Evolutionary conservation across 2,329 filamentous ascomycete species (phyloP).

Genomic region (Grosmannia clavigera): DNA sequence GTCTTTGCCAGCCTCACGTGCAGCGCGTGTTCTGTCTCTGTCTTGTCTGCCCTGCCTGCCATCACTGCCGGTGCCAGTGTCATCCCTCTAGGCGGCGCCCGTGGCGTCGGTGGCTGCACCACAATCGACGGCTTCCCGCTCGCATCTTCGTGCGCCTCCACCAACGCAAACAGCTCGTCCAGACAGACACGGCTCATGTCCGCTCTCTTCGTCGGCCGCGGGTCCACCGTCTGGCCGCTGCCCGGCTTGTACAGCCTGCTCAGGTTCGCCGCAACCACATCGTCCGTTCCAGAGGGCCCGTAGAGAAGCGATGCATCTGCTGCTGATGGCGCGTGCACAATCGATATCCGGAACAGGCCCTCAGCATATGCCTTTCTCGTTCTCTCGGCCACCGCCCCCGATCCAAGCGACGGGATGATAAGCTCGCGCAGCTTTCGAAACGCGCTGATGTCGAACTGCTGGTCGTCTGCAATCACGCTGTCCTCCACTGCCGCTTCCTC

Average conservation of each 20-base stretch:
- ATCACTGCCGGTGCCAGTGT: conserved; percentile 10
- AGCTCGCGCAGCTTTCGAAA: conserved; percentile 59
- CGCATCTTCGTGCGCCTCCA: conserved; percentile 29
- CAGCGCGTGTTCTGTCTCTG: conserved; percentile 21
- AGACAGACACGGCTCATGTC: conserved; percentile 72
- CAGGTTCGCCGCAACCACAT: conserved; percentile 23
- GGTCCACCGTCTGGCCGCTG: conserved; percentile 59
- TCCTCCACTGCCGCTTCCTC: conserved; percentile 28
- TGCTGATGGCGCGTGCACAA: conserved; percentile 56
- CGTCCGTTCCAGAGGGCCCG: conserved; percentile 23
- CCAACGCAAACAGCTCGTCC: conserved; percentile 63
- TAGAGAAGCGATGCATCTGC: conserved; percentile 45
- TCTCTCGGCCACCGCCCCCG: conserved; percentile 49
- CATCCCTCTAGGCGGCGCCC: conserved; percentile 13
- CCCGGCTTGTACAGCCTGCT: conserved; percentile 51
- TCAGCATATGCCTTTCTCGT: conserved; percentile 59
- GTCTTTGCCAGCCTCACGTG: conserved; percentile 57
- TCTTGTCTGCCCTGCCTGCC: neutral
- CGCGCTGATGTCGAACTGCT: conserved; percentile 67
- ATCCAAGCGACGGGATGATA: conserved; percentile 62
- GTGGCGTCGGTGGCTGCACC: conserved; percentile 32
- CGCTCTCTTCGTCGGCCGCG: conserved; percentile 50
- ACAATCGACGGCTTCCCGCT: conserved; percentile 22
- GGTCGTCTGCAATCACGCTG: conserved; percentile 46
- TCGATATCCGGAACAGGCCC: conserved; percentile 68